Base-by-base conservation (phyloP, 164 flowering plant species). In the Magnolia kwangsiensis region DNA sequence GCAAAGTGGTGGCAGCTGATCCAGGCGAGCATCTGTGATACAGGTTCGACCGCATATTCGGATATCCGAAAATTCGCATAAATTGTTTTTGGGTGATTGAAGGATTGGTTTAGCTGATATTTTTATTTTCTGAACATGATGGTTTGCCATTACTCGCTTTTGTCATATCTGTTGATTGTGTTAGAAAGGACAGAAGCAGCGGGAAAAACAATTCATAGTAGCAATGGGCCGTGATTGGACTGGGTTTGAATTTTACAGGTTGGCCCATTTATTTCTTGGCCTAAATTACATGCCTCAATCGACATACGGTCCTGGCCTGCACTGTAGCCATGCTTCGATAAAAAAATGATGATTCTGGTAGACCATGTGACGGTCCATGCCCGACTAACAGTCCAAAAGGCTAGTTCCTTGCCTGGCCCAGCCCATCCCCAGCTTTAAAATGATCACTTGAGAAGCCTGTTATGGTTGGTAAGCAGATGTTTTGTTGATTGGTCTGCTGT, bases 31-130 rank as follows among this genome's bases (percentile, higher is more conserved):
- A 76, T 75, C 84, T 70, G 19, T n/a, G 78, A 58, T 70, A 72
- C 58, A 67, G 61, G 75, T 83, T 78, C 67, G 59, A 80, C 81
- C 75, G 86, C 83, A 84, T 83, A 86, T 86, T 86, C 86, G 81
- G 74, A 79, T 82, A 82, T 82, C 75, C 79, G 45, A 37, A 37
- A 37, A 37, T 37, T n/a, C 67, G 69, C 70, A 29, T 18, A 24
- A 49, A 65, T 72, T 73, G 31, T 67, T 80, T 70, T 13, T 50
- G 72, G 63, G 61, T 70, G 16, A 66, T 11, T 74, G 65, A 51
- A 68, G 67, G 21, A n/a, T 8, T 75, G 58, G 18, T 50, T 27
- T 64, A 16, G 76, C 67, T 82, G 63, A 80, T 70, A 65, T 29
- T 63, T 69, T 72, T 49, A 81, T 72, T 69, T 37, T 37, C 61